A percentile compares a stretch with the other conserved stretches of the same genome.
These are phyloP conservation scores for Diaporthe nobilis DNA, from an alignment of 2,329 filamentous ascomycete genomes.

Conservation along the genomic window DNA sequence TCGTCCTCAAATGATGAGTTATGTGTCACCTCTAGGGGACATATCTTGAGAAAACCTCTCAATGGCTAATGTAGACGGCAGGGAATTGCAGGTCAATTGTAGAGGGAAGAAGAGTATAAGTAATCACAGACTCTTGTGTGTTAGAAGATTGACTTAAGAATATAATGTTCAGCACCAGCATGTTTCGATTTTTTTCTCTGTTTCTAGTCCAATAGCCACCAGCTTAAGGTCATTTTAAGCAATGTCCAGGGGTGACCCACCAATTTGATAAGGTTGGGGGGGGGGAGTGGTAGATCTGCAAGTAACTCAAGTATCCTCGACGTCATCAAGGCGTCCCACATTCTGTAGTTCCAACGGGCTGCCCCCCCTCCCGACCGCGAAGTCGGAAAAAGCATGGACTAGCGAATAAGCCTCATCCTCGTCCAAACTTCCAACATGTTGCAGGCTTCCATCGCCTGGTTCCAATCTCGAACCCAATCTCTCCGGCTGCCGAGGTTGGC, in stretches of 20 bases:
- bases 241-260: not conserved
- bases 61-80: not conserved
- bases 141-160: not conserved
- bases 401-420: slow-evolving; percentile 17
- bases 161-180: not conserved
- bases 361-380: not conserved
- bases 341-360: not conserved
- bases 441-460: not conserved
- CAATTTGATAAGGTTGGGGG: not conserved
- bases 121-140: no score
- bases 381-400: slow-evolving; percentile 3
- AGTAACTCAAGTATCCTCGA: not conserved
- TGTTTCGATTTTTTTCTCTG: not conserved
- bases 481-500: not conserved
- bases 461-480: slow-evolving; percentile 14
- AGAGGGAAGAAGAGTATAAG: not conserved
- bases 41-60: not conserved
- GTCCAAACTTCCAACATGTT: not conserved
- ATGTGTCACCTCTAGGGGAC: no score
- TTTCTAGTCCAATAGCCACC: not conserved
- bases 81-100: not conserved
- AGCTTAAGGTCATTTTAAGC: not conserved
- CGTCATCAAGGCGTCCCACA: not conserved
- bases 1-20: no score
- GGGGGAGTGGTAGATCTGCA: no score